These are phyloP conservation scores for Monosporascus sp. DNA, from an alignment of 2,329 filamentous ascomycete species.

Conservation along the genomic window DNA sequence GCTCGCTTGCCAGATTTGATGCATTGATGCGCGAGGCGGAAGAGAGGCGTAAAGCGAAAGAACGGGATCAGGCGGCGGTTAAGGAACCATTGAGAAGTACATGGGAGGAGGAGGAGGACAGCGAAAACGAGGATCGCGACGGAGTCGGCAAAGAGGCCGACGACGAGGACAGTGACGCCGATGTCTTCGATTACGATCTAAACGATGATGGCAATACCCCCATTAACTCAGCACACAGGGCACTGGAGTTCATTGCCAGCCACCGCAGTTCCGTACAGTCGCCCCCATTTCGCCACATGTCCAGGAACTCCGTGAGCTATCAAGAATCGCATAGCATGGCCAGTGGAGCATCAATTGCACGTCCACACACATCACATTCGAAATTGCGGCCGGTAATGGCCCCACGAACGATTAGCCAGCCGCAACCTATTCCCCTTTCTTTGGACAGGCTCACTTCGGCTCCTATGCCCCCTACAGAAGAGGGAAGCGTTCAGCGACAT, in stretches of 20 bases:
- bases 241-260: constrained; percentile 45
- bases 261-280: constrained; percentile 31
- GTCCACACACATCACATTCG: constrained; percentile 51
- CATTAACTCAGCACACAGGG: constrained; percentile 37
- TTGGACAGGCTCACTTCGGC: constrained; percentile 17
- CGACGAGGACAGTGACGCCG: constrained; percentile 34
- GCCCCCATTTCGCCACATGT: constrained; percentile 27
- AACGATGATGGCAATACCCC: constrained; percentile 34
- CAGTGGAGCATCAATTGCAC: constrained; percentile 28
- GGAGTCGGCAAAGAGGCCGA: constrained; percentile 31
- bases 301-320: constrained; percentile 22
- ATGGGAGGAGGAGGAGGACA: constrained; percentile 44
- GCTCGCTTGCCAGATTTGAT: constrained; percentile 59
- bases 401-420: constrained; percentile 44
- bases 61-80: constrained; percentile 26
- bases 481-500: constrained; percentile 24
- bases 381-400: constrained; percentile 38
- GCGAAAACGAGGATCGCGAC: constrained; percentile 38
- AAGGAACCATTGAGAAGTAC: constrained; percentile 39
- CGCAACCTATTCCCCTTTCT: constrained; percentile 31
- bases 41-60: constrained; percentile 38
- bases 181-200: constrained; percentile 26
- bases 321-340: constrained; percentile 21
- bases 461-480: constrained; percentile 22
- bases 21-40: constrained; percentile 60